Percentiles rank a stretch among this genome's conserved stretches.
These are phyloP conservation scores for Brassica carinata DNA, from an alignment of 345 rosid species.

Conservation along the genomic window DNA sequence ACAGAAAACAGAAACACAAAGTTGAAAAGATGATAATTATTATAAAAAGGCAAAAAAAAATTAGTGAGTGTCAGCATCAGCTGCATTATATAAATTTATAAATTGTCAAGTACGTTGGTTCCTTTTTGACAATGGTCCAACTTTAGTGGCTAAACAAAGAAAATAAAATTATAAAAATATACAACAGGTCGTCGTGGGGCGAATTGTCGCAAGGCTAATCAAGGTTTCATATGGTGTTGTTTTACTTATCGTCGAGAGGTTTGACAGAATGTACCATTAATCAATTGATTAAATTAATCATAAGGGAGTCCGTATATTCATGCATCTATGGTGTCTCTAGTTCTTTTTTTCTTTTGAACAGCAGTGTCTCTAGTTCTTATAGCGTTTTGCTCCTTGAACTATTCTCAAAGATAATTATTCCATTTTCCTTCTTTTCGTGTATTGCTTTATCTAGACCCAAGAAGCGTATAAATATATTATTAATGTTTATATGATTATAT, in stretches of 20 bases:
- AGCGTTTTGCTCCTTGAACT: slow-evolving; percentile 38
- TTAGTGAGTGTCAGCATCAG: slow-evolving; percentile 62
- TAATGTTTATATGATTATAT: background rate
- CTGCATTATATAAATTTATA: slow-evolving; percentile 25
- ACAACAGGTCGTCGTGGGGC: slow-evolving; percentile 45
- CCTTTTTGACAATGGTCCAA: slow-evolving; percentile 40
- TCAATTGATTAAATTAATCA: slow-evolving; percentile 24
- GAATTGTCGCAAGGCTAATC: slow-evolving; percentile 60
- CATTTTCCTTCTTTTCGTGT: slow-evolving; percentile 24
- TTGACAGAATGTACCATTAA: slow-evolving; percentile 43
- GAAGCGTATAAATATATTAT: background rate
- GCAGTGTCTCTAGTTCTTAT: slow-evolving; percentile 13
- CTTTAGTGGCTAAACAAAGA: slow-evolving; percentile 37
- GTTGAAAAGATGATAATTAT: slow-evolving; percentile 34
- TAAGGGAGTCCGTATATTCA: slow-evolving; percentile 12
- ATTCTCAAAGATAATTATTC: slow-evolving; percentile 48
- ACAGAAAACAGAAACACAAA: slow-evolving; percentile 38
- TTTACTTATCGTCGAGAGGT: slow-evolving; percentile 37
- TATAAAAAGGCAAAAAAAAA: slow-evolving; percentile 28
- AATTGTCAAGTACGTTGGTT: slow-evolving; percentile 32
- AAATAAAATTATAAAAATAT: slow-evolving; percentile 27
- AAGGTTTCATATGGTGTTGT: slow-evolving; percentile 46
- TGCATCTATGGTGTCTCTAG: background rate
- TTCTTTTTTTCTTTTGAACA: background rate
- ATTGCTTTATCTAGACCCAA: slow-evolving; percentile 27